A percentile compares a stretch with the other conserved stretches of the same genome.
These are phyloP conservation scores for Stephanodiscus triporus DNA, from an alignment of 108 stramenopile genomes.

Conservation along the genomic window DNA sequence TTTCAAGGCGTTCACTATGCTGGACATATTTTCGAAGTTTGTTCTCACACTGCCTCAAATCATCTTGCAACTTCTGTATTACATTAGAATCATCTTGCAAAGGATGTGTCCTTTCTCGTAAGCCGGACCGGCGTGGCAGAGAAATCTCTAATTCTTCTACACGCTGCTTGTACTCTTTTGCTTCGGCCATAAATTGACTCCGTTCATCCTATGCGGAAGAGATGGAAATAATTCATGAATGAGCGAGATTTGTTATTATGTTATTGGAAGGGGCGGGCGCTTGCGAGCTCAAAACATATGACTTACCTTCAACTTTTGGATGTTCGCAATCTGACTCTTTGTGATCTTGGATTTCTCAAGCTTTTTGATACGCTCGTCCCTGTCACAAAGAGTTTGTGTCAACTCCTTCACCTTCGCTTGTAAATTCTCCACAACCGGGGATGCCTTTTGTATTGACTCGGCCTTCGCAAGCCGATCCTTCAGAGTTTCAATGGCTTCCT, in stretches of 20 bases:
- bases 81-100: constrained; percentile 36
- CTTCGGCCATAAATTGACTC: constrained; percentile 54
- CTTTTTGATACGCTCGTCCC: constrained; percentile 81
- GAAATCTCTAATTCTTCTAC: constrained; percentile 51
- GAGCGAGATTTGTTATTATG: not conserved
- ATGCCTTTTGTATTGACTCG: constrained; percentile 1
- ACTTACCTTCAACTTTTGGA: constrained; percentile 81
- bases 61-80: constrained; percentile 58
- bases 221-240: not conserved
- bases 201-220: constrained; percentile 44
- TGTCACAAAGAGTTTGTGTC: constrained; percentile 44
- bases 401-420: constrained; percentile 54
- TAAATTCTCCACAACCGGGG: constrained; percentile 5
- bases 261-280: no score
- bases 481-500: constrained; percentile 23
- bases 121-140: constrained; percentile 27
- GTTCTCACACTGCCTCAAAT: constrained; percentile 73
- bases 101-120: constrained; percentile 32
- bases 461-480: constrained; percentile 15
- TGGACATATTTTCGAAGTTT: constrained; percentile 82
- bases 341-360: constrained; percentile 77
- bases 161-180: constrained; percentile 56
- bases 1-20: constrained; percentile 74
- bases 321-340: constrained; percentile 66
- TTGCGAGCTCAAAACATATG: not conserved